These are phyloP conservation scores for Vigna hirtella DNA, from an alignment of 306 rosid genomes.

Conservation along the genomic window DNA sequence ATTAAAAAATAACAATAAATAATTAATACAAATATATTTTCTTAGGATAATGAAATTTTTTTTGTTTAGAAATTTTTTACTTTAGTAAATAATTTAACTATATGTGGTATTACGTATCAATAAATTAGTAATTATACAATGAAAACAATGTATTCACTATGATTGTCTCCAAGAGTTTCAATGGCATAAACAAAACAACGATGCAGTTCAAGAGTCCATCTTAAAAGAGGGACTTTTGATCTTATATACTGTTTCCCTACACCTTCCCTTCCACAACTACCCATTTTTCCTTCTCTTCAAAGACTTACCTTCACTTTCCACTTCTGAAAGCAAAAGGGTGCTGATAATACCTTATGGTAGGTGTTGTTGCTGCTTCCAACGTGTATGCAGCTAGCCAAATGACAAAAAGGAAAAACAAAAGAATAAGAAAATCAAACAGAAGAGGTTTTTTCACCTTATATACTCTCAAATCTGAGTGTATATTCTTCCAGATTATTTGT, in stretches of 20 bases:
- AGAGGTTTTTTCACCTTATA: no score
- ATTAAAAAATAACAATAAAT: no score
- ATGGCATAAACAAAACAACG: constrained; percentile 73
- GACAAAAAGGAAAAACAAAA: constrained; percentile 27
- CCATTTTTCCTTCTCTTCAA: constrained; percentile 32
- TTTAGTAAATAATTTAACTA: no score
- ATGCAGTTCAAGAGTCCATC: constrained; percentile 86
- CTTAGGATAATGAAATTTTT: no score
- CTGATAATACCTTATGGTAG: constrained; percentile 47
- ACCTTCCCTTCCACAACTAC: constrained; percentile 73
- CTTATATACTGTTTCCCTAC: constrained; percentile 74
- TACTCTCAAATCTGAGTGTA: no score
- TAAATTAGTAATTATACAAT: no score
- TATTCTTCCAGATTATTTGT: neutral
- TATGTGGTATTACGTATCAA: no score
- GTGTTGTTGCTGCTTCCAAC: constrained; percentile 35
- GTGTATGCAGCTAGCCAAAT: neutral
- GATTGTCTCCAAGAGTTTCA: constrained; percentile 74
- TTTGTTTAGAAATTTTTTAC: no score
- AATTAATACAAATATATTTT: no score
- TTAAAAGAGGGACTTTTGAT: constrained; percentile 75
- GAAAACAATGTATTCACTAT: constrained; percentile 42
- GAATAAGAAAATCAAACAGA: neutral
- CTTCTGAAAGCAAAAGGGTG: constrained; percentile 28
- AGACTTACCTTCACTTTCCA: constrained; percentile 1